Conservation (phyloP, 2,329 filamentous ascomycete species). For the Epichloe festucae region DNA sequence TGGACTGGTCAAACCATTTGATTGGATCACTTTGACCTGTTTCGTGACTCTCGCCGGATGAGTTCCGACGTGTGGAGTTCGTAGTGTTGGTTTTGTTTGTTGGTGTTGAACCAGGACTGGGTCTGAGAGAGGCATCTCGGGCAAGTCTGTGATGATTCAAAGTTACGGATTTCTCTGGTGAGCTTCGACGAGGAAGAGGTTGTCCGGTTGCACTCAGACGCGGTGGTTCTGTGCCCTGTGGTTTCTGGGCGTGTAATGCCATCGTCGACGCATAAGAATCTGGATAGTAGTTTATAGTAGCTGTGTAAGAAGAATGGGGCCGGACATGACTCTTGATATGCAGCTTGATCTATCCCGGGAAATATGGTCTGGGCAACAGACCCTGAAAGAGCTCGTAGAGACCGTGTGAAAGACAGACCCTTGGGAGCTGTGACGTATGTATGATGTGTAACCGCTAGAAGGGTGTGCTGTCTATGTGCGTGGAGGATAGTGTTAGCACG, state of each 20-base stretch:
- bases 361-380: neutral
- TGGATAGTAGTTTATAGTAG: neutral
- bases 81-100: constrained; percentile 8
- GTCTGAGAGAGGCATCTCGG: constrained; percentile 26
- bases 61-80: constrained; percentile 23
- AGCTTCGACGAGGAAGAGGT: constrained; percentile 30
- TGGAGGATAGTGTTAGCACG: neutral
- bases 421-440: constrained; percentile 1
- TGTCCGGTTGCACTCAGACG: constrained; percentile 21
- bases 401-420: neutral
- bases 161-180: constrained; percentile 34
- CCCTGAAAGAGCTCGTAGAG: neutral
- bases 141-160: constrained; percentile 32
- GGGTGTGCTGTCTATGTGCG: neutral
- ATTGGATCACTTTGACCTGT: constrained; percentile 37
- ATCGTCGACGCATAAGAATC: constrained; percentile 14
- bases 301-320: neutral
- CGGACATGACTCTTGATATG: neutral
- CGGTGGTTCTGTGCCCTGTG: constrained; percentile 14
- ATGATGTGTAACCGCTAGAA: neutral
- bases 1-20: constrained; percentile 42
- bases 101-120: constrained; percentile 13
- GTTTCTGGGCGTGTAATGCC: constrained; percentile 15
- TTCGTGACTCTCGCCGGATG: constrained; percentile 35
- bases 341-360: neutral